Percentiles rank a stretch among this genome's conserved stretches.
phyloP scores from a whole-genome alignment of 805 yeast genomes.

The Teunomyces cretensis region DNA sequence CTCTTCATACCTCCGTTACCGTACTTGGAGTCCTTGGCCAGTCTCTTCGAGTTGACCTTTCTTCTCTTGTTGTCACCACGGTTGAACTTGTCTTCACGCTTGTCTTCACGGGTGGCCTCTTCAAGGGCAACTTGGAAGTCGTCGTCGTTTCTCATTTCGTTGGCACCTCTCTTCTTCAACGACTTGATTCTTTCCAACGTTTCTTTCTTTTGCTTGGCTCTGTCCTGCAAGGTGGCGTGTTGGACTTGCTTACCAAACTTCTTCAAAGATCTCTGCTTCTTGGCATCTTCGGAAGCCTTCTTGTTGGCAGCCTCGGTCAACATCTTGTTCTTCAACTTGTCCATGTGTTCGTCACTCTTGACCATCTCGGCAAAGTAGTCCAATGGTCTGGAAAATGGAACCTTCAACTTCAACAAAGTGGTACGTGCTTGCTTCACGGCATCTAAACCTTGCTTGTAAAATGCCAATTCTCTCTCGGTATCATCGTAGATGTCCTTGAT shows the following conservation, averaged over 20 bases:
- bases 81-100: constrained; percentile 41
- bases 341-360: constrained; percentile 98
- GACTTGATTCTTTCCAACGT: constrained; percentile 86
- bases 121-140: constrained; percentile 87
- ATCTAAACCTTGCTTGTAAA: constrained; percentile 88
- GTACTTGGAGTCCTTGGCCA: constrained; percentile 69
- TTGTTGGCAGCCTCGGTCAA: constrained; percentile 77
- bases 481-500: constrained; percentile 92
- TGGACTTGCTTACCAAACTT: constrained; percentile 98
- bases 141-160: constrained; percentile 69
- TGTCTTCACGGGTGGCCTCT: constrained; percentile 66
- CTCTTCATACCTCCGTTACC: constrained; percentile 81
- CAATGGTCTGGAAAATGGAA: constrained; percentile 88
- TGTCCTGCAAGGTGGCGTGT: constrained; percentile 86
- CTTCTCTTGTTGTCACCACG: constrained; percentile 54
- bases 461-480: constrained; percentile 91
- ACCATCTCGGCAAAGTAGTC: constrained; percentile 99
- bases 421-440: constrained; percentile 76
- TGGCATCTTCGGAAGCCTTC: constrained; percentile 90
- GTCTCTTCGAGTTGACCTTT: constrained; percentile 63
- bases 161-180: constrained; percentile 82
- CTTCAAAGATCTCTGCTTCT: constrained; percentile 90
- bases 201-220: constrained; percentile 90
- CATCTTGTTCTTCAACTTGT: constrained; percentile 77
- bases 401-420: constrained; percentile 63